Base-by-base conservation (phyloP, 2,329 filamentous ascomycete species). In the Aspergillus sp. region DNA sequence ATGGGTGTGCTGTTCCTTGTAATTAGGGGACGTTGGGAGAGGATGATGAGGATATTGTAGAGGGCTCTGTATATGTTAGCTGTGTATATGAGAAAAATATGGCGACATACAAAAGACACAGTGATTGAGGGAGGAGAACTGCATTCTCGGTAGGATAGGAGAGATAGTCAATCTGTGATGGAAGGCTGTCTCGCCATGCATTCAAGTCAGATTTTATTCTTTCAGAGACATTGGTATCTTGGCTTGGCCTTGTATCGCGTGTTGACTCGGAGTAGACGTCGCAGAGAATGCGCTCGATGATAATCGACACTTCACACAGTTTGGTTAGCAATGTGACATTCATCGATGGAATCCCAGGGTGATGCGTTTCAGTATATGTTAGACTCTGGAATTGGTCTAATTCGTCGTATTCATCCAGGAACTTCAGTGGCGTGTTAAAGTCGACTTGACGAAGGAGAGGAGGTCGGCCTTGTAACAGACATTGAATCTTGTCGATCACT, bases 391-490 rank as follows among this genome's bases (percentile, higher is more conserved):
- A 80, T 13, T 67, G 61, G 39, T 79, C 75, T 0, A 76, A 60
- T 46, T 79, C 54, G n/a, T 57, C 54, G 12, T 54, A 57, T 70
- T 40, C 42, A 30, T 59, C 56, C n/a, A 59, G 31, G n/a, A 59
- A 59, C 11, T 56, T 45, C 7, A 76, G 68, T 0, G 76, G 70
- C 0, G 78, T 73, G 27, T 66, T 61, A 1, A 67, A 66, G 29
- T 78, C 72, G 0, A 64, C 64, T 26, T 75, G 69, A 8, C 71
- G 71, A 19, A 59, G 55, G 37, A 39, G 70, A 0, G 69, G 70
- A 0, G 75, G 77, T 5, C 75, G 68, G 1, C 76, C 76, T 53
- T 77, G 75, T 39, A 78, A 78, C 0, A 79, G 56, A 38, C 69
- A 72, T 47, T 79, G 75, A 8, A 78, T 71, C 49, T 78, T 79